These are phyloP conservation scores for Coemansia sp. DNA, from an alignment of 192 early-diverging fungal genomes.

Conservation along the genomic window DNA sequence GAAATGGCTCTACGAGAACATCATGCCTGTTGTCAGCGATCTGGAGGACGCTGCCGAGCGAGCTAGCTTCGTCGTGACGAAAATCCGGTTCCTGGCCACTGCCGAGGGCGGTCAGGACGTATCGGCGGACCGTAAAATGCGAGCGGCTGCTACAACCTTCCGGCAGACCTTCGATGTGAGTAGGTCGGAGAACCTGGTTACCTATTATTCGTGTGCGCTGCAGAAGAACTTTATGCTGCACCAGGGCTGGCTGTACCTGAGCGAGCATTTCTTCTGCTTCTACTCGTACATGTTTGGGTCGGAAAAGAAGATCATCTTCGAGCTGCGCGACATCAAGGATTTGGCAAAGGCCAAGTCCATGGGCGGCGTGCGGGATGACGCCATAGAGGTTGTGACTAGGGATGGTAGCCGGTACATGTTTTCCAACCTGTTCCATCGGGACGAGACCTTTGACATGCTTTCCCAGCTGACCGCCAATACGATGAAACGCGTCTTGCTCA, in stretches of 20 bases:
- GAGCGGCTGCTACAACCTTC: conserved; percentile 84
- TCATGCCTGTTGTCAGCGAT: conserved; percentile 65
- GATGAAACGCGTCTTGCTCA: conserved; percentile 86
- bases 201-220: conserved; percentile 94
- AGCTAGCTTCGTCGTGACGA: conserved; percentile 85
- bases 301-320: conserved; percentile 89
- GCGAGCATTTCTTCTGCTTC: conserved; percentile 90
- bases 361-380: conserved; percentile 85
- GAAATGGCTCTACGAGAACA: conserved; percentile 84
- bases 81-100: conserved; percentile 86
- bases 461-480: conserved; percentile 85
- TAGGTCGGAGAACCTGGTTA: conserved; percentile 83
- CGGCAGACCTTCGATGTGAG: conserved; percentile 84
- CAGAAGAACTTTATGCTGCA: conserved; percentile 73
- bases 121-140: conserved; percentile 81
- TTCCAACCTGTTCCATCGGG: conserved; percentile 93
- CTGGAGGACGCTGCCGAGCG: conserved; percentile 79
- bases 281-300: conserved; percentile 92
- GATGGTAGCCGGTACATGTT: conserved; percentile 82
- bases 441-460: conserved; percentile 96
- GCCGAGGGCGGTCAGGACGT: conserved; percentile 66
- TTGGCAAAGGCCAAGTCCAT: conserved; percentile 87
- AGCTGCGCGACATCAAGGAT: conserved; percentile 90
- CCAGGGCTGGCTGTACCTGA: conserved; percentile 99
- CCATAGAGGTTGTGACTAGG: conserved; percentile 81